Percentiles rank a stretch among this genome's conserved stretches.
Conservation (phyloP, 495 filamentous ascomycete species). For the Bryoglossum gracile region DNA sequence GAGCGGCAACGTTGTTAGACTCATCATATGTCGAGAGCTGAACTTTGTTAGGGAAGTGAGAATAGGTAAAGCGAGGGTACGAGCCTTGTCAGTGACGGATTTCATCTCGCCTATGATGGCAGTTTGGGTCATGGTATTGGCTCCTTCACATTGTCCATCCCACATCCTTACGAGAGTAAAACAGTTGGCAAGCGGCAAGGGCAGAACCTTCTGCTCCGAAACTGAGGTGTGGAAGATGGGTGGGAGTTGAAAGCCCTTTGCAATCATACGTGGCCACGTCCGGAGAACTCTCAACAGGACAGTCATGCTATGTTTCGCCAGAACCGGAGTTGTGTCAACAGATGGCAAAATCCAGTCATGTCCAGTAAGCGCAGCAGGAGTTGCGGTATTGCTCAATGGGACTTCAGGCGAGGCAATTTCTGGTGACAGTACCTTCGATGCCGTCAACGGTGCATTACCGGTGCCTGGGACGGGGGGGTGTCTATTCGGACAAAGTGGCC, state of each 20-base stretch:
- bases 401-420: too few relatives aligned
- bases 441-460: too few relatives aligned
- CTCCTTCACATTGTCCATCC: conserved; percentile 28
- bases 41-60: conserved; percentile 8
- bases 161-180: conserved; percentile 35
- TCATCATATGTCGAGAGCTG: conserved; percentile 26
- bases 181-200: conserved; percentile 30
- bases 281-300: conserved; percentile 31
- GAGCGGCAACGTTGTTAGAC: conserved; percentile 27
- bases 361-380: too few relatives aligned
- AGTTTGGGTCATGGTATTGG: conserved; percentile 27
- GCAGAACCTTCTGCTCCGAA: conserved; percentile 12
- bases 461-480: too few relatives aligned
- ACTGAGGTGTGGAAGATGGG: conserved; percentile 31
- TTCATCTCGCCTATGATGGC: conserved; percentile 30
- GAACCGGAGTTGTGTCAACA: not conserved
- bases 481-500: too few relatives aligned
- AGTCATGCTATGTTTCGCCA: conserved; percentile 29
- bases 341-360: not conserved
- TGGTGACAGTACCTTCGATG: too few relatives aligned
- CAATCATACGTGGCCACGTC: conserved; percentile 33
- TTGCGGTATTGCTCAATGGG: too few relatives aligned
- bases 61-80: conserved; percentile 4
- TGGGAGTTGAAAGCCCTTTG: conserved; percentile 31
- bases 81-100: conserved; percentile 19